phyloP scores from a whole-genome alignment of 2,329 filamentous ascomycete genomes.

The Septoria petroselini region DNA sequence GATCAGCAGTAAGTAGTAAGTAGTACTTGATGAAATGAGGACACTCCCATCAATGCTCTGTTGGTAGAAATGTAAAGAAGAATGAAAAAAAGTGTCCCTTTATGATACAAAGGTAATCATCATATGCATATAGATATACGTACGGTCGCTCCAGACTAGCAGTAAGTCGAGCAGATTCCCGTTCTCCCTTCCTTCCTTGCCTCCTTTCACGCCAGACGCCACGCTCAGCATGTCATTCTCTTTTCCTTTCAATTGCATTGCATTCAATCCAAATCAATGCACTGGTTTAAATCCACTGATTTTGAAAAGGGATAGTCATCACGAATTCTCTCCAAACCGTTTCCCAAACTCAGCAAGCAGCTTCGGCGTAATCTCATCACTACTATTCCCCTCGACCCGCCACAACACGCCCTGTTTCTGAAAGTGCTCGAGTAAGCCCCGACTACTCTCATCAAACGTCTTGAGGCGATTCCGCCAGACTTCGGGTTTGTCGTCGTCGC shows the following conservation, averaged over 20 bases:
- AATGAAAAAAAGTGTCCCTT: too few species aligned
- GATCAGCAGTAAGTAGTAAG: too few species aligned
- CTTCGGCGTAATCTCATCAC: slow-evolving; percentile 93
- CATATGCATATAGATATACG: too few species aligned
- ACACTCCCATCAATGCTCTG: too few species aligned
- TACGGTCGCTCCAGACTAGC: slow-evolving; percentile 9
- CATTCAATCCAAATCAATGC: too few species aligned
- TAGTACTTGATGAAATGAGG: too few species aligned
- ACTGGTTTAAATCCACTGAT: too few species aligned
- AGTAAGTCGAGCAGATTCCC: slow-evolving; percentile 17
- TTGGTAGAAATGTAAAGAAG: too few species aligned
- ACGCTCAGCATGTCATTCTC: slow-evolving; percentile 18
- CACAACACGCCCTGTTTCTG: slow-evolving; percentile 77
- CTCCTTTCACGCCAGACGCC: slow-evolving; percentile 10
- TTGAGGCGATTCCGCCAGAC: slow-evolving; percentile 77
- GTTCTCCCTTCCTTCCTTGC: background rate
- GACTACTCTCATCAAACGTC: slow-evolving; percentile 84
- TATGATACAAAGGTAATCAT: too few species aligned
- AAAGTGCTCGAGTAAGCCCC: slow-evolving; percentile 84
- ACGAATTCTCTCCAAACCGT: slow-evolving; percentile 59
- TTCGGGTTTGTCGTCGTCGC: slow-evolving; percentile 80
- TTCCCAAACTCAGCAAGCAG: slow-evolving; percentile 77
- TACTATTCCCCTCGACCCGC: slow-evolving; percentile 83
- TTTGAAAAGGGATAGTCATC: too few species aligned
- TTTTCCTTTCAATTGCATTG: background rate